phyloP scores from a whole-genome alignment of 2,329 filamentous ascomycete species.

The Knufia fluminis region DNA sequence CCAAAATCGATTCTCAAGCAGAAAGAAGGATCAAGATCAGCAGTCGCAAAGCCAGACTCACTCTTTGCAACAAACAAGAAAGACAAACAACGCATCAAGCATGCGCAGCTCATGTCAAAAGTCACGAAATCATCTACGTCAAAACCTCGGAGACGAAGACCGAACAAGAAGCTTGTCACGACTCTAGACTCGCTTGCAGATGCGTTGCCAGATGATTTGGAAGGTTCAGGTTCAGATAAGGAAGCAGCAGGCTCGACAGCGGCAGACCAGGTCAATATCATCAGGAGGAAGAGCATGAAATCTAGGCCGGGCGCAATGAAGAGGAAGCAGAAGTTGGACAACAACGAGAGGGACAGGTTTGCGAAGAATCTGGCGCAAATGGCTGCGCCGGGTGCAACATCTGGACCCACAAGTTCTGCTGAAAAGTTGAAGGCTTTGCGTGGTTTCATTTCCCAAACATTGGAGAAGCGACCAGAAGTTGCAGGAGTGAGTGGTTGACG shows the following conservation, averaged over 20 bases:
- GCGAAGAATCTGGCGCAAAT: constrained; percentile 72
- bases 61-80: constrained; percentile 63
- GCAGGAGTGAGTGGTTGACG: neutral
- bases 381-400: constrained; percentile 29
- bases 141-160: constrained; percentile 52
- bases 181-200: constrained; percentile 68
- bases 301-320: constrained; percentile 71
- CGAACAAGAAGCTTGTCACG: constrained; percentile 68
- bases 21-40: neutral
- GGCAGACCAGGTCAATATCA: constrained; percentile 51
- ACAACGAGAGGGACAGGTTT: constrained; percentile 74
- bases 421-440: constrained; percentile 73
- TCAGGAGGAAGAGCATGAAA: constrained; percentile 65
- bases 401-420: constrained; percentile 23
- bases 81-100: constrained; percentile 75
- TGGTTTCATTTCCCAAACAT: constrained; percentile 73
- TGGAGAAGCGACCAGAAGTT: constrained; percentile 57
- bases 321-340: constrained; percentile 70
- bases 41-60: neutral
- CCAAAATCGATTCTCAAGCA: constrained; percentile 3
- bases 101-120: constrained; percentile 66
- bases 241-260: constrained; percentile 28
- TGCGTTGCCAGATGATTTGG: constrained; percentile 60
- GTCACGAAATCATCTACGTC: constrained; percentile 51
- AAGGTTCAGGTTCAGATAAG: constrained; percentile 37